These are phyloP conservation scores for Kuraishia ogatae DNA, from an alignment of 805 yeast genomes.

Conservation along the genomic window DNA sequence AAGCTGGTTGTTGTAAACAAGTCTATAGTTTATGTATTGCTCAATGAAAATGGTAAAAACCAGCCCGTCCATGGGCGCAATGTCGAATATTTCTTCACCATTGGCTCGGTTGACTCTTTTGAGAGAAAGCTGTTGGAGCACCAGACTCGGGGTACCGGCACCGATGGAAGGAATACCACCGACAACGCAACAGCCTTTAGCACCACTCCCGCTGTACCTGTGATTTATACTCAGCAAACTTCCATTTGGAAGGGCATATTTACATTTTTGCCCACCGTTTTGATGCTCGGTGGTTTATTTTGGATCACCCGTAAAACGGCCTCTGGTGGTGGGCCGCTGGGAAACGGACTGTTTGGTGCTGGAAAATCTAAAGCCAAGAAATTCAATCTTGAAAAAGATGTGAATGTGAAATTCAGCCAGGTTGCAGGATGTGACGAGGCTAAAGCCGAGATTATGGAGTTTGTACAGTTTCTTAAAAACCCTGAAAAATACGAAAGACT, in stretches of 20 bases:
- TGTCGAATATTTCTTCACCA: constrained; percentile 49
- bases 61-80: constrained; percentile 21
- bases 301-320: constrained; percentile 55
- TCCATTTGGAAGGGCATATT: constrained; percentile 52
- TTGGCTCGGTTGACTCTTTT: constrained; percentile 85
- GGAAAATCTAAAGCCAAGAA: constrained; percentile 75
- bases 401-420: constrained; percentile 74
- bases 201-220: constrained; percentile 46
- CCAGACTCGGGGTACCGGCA: constrained; percentile 44
- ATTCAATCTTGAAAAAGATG: constrained; percentile 77
- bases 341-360: constrained; percentile 63
- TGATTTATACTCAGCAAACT: constrained; percentile 68
- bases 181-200: neutral
- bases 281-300: constrained; percentile 82
- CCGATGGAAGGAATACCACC: constrained; percentile 35
- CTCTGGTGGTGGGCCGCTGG: constrained; percentile 36
- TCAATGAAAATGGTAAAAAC: constrained; percentile 19
- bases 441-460: constrained; percentile 91
- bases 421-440: constrained; percentile 96
- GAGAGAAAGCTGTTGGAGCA: constrained; percentile 72
- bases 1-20: constrained; percentile 72
- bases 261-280: constrained; percentile 81
- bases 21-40: constrained; percentile 59
- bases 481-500: constrained; percentile 78
- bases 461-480: constrained; percentile 79